phyloP scores from a whole-genome alignment of 352 stramenopile genomes.

The Pythium aphanidermatum region DNA sequence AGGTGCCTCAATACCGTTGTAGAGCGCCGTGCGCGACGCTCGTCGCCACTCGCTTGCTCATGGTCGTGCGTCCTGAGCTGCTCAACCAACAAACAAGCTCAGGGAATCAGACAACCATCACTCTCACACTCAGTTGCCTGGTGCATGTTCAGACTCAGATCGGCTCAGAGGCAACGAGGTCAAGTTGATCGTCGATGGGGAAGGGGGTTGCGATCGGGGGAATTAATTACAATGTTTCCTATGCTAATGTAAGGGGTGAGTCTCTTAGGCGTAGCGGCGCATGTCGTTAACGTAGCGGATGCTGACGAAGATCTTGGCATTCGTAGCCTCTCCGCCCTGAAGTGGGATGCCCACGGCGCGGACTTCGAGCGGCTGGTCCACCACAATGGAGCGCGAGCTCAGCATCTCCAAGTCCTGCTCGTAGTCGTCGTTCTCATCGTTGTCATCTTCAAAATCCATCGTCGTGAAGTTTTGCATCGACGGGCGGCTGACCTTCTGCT shows the following conservation, averaged over 20 bases:
- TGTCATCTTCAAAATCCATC: slow-evolving; percentile 15
- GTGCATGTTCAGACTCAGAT: no score
- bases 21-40: slow-evolving; percentile 55
- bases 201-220: no score
- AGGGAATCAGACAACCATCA: no score
- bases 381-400: slow-evolving; percentile 42
- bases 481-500: slow-evolving; percentile 41
- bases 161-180: no score
- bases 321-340: slow-evolving; percentile 29
- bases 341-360: slow-evolving; percentile 43
- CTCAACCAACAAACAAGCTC: neutral
- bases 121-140: no score
- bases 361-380: slow-evolving; percentile 47
- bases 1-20: slow-evolving; percentile 32
- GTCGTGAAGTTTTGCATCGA: slow-evolving; percentile 32
- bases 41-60: slow-evolving; percentile 12
- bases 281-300: slow-evolving; percentile 87
- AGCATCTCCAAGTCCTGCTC: slow-evolving; percentile 58
- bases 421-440: slow-evolving; percentile 53
- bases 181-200: no score
- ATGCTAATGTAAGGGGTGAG: neutral
- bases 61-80: neutral
- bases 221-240: no score
- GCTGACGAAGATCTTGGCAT: slow-evolving; percentile 69
- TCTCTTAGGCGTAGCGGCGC: slow-evolving; percentile 56